Evolutionary conservation across 805 yeast species (phyloP), one percentile per base, ranked within the genome.

Genomic region (Spathaspora hagerdaliae): DNA sequence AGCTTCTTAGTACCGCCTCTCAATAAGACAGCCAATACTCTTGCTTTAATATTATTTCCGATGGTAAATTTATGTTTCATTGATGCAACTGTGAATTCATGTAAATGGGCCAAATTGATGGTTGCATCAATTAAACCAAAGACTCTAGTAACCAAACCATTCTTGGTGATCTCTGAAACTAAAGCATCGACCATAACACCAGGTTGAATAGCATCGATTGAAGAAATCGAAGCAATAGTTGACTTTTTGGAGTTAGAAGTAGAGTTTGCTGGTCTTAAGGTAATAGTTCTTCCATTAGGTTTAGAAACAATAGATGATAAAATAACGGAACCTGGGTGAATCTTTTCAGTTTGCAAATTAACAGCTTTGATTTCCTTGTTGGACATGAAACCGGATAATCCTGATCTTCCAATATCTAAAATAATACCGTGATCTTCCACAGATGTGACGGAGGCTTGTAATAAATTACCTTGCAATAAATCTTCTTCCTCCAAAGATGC

Each of bases 401-500:
- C 77, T 42, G 75, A 60, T 36, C 50, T 57, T 31, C 97, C 97
- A 35, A 85, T 63, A 54, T 83, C 85, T 37, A 92, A 66, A 46
- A 87, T 79, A 24, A 82, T 77, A 66, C 99, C 99, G 61, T 89
- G 97, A 61, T 94, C 99, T 73, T 94, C 98, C 24, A 87, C 66
- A 39, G 95, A 84, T 50, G 74, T 76, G 19, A 94, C 81, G 2
- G 87, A 73, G 24, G 82, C 91, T 65, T 94, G 99, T 2, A 94
- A 59, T 4, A 85, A 59, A 47, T 78, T 73, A 38, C 88, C 89
- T 27, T 73, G 56, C 6, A 71, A 65, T 41, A 87, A 64, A 60
- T 90, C 97, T 38, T 83, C 90, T 5, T 71, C 77, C 44, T 71
- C 77, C 46, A 90, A 66, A 11, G 67, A 49, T 15, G 74, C 70